Percentiles rank a stretch among this genome's conserved stretches.
These are phyloP conservation scores for Botryotinia convoluta DNA, from an alignment of 2,329 filamentous ascomycete species.

Conservation along the genomic window DNA sequence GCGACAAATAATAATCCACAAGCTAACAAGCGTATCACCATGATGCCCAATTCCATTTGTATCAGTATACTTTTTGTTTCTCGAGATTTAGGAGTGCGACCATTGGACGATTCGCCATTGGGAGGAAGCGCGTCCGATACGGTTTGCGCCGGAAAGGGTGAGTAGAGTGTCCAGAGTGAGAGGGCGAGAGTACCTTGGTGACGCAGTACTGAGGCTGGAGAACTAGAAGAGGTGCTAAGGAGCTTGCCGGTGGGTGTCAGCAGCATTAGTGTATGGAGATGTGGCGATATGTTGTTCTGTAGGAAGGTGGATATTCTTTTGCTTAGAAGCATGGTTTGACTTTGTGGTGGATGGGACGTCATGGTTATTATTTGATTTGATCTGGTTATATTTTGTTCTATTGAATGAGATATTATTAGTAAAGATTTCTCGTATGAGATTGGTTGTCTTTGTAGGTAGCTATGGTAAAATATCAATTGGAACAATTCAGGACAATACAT, in stretches of 20 bases:
- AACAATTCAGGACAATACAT: not conserved
- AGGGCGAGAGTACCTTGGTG: constrained; percentile 63
- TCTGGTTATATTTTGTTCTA: constrained; percentile 28
- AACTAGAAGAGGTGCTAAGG: constrained; percentile 57
- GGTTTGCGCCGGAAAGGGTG: constrained; percentile 39
- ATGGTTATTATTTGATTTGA: not conserved
- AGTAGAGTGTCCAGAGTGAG: constrained; percentile 59
- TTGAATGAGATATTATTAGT: not conserved
- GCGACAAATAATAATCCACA: constrained; percentile 63
- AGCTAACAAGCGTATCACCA: constrained; percentile 55
- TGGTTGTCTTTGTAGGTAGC: not conserved
- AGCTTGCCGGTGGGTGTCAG: constrained; percentile 61
- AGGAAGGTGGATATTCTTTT: constrained; percentile 64
- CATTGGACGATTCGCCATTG: constrained; percentile 13
- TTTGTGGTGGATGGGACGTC: constrained; percentile 26
- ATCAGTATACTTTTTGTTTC: constrained; percentile 39
- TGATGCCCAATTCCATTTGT: constrained; percentile 54
- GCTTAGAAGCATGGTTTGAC: constrained; percentile 52
- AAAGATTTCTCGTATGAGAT: not conserved
- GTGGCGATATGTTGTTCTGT: constrained; percentile 52
- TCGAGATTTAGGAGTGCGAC: constrained; percentile 21
- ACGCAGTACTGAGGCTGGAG: constrained; percentile 56
- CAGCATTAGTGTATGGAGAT: constrained; percentile 58
- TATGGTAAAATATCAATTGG: not conserved
- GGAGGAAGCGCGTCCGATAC: constrained; percentile 6